These are phyloP conservation scores for Apium graveolens DNA, from an alignment of 129 eudicot genomes.

Conservation along the genomic window DNA sequence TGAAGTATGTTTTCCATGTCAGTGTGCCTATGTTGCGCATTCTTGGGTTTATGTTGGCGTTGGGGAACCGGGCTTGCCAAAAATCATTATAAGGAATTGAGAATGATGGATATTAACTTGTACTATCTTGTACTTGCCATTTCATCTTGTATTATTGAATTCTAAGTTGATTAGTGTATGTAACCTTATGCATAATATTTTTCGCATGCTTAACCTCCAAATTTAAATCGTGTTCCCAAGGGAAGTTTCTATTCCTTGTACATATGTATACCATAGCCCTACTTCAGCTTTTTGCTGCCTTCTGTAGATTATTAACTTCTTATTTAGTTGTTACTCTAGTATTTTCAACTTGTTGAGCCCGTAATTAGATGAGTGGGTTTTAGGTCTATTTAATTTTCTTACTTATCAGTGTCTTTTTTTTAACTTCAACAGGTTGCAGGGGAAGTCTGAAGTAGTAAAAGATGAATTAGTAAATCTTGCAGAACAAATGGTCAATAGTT, in stretches of 20 bases:
- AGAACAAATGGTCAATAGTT: constrained; percentile 79
- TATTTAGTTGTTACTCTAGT: background rate
- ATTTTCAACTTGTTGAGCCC: background rate
- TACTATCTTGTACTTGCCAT: too few species aligned
- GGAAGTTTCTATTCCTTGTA: too few species aligned
- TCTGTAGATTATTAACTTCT: background rate
- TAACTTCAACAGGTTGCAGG: constrained; percentile 66
- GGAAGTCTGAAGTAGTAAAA: constrained; percentile 86
- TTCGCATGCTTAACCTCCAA: too few species aligned
- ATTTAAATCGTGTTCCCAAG: background rate
- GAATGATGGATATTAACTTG: too few species aligned
- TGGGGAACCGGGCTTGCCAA: too few species aligned
- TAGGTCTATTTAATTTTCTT: background rate
- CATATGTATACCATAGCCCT: background rate
- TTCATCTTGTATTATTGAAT: too few species aligned
- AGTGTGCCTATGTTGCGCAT: too few species aligned
- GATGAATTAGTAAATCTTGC: constrained; percentile 94
- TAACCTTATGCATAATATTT: background rate
- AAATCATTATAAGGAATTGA: too few species aligned
- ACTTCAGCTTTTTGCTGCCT: background rate
- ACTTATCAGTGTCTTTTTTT: background rate
- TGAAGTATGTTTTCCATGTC: too few species aligned
- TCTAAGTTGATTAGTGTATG: too few species aligned
- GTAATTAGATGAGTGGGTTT: background rate
- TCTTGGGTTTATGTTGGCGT: too few species aligned